phyloP scores from a whole-genome alignment of 148 eudicot genomes.

The Persicaria tinctoria region DNA sequence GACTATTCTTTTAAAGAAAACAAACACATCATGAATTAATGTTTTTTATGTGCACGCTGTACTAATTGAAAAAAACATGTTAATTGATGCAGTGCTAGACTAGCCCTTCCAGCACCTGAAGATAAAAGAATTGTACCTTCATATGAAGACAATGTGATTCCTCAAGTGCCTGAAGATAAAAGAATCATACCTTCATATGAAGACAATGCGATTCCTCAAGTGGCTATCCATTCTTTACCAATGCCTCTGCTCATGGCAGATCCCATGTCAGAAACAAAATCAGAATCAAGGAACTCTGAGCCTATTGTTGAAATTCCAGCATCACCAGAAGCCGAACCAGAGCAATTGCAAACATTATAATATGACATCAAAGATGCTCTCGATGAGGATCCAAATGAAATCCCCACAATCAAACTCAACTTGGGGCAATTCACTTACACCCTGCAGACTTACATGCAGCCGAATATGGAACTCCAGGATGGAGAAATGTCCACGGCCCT shows the following conservation, averaged over 20 bases:
- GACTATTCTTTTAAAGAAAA: no score
- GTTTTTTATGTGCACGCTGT: no score
- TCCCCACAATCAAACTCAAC: conserved; percentile 78
- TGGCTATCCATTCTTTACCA: conserved; percentile 29
- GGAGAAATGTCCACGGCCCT: conserved; percentile 68
- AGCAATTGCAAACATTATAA: conserved; percentile 31
- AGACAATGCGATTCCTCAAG: conserved; percentile 27
- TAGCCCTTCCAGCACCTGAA: no score
- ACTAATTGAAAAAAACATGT: no score
- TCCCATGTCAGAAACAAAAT: conserved; percentile 24
- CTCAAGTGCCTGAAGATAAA: no score
- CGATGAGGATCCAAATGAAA: conserved; percentile 70
- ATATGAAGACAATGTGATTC: no score
- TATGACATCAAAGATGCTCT: conserved; percentile 67
- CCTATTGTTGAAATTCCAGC: conserved; percentile 82
- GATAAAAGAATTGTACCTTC: no score
- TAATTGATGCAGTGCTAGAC: no score
- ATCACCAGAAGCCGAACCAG: conserved; percentile 87
- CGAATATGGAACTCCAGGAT: conserved; percentile 56
- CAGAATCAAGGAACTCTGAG: conserved; percentile 28
- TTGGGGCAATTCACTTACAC: conserved; percentile 64
- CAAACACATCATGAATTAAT: no score
- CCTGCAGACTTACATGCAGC: conserved; percentile 51
- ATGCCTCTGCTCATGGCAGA: conserved; percentile 26
- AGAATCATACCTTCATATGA: no score